A percentile compares a stretch with the other conserved stretches of the same genome.
phyloP scores from a whole-genome alignment of 176 grass and related monocot species.

The Zizania latifolia region DNA sequence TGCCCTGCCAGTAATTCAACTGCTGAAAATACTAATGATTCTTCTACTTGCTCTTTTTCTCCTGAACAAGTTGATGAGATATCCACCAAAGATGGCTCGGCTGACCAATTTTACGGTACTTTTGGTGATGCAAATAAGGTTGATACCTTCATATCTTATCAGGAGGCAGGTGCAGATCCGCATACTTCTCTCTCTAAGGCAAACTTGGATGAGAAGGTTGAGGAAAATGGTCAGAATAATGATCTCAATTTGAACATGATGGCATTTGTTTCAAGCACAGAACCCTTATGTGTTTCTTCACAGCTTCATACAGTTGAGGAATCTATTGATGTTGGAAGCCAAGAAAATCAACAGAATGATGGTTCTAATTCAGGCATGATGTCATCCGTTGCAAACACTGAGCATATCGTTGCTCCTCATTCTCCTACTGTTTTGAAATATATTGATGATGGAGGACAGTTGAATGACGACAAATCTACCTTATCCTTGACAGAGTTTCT shows the following conservation, averaged over 20 bases:
- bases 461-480: constrained; percentile 17
- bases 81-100: constrained; percentile 13
- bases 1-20: constrained; percentile 8
- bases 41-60: constrained; percentile 4
- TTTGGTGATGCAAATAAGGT: constrained; percentile 17
- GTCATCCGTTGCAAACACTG: background rate
- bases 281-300: constrained; percentile 18
- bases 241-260: background rate
- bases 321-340: constrained; percentile 18
- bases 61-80: constrained; percentile 20
- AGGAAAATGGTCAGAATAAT: constrained; percentile 14
- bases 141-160: constrained; percentile 7
- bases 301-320: background rate
- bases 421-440: constrained; percentile 14
- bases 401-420: constrained; percentile 9
- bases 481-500: constrained; percentile 35
- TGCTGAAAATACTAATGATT: constrained; percentile 16
- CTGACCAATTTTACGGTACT: background rate
- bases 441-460: background rate
- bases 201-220: constrained; percentile 22
- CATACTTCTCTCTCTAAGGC: constrained; percentile 18
- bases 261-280: constrained; percentile 9
- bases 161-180: constrained; percentile 20
- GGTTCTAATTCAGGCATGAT: background rate
- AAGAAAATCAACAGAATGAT: background rate